These are phyloP conservation scores for Alternaria arbusti DNA, from an alignment of 2,329 filamentous ascomycete genomes.

Conservation along the genomic window DNA sequence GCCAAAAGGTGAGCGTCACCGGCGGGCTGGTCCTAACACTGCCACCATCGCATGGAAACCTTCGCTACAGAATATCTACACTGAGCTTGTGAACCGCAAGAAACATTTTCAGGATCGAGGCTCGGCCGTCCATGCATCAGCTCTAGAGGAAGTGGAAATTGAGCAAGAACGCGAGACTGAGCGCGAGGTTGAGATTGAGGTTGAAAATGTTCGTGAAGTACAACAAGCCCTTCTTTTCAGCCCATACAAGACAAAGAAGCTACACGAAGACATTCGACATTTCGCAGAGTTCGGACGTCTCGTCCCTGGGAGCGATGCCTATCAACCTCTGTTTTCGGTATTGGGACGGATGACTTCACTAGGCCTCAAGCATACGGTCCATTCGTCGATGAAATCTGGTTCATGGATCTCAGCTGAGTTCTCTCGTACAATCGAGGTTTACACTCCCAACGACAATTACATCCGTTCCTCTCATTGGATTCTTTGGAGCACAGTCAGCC, in stretches of 20 bases:
- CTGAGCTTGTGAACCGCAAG: constrained; percentile 45
- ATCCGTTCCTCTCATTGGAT: constrained; percentile 66
- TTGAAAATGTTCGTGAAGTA: constrained; percentile 63
- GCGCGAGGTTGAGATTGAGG: constrained; percentile 62
- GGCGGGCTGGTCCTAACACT: constrained; percentile 2
- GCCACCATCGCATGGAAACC: constrained; percentile 20
- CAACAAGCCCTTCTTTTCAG: constrained; percentile 55
- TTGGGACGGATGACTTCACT: constrained; percentile 48
- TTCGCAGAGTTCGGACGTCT: constrained; percentile 58
- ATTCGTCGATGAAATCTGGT: constrained; percentile 16
- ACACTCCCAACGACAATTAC: constrained; percentile 52
- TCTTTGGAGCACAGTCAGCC: constrained; percentile 58
- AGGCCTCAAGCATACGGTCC: constrained; percentile 42
- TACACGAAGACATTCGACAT: constrained; percentile 55
- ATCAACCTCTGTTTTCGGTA: constrained; percentile 52
- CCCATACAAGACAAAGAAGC: constrained; percentile 53
- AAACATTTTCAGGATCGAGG: constrained; percentile 53
- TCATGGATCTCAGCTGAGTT: constrained; percentile 58
- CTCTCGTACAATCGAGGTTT: constrained; percentile 51
- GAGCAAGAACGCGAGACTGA: constrained; percentile 54
- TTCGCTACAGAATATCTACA: constrained; percentile 39
- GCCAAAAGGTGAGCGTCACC: constrained; percentile 23
- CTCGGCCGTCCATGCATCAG: constrained; percentile 55
- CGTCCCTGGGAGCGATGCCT: constrained; percentile 45
- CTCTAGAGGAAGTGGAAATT: constrained; percentile 68